These are phyloP conservation scores for Zoysia japonica DNA, from an alignment of 176 grass and related monocot species.

Conservation along the genomic window DNA sequence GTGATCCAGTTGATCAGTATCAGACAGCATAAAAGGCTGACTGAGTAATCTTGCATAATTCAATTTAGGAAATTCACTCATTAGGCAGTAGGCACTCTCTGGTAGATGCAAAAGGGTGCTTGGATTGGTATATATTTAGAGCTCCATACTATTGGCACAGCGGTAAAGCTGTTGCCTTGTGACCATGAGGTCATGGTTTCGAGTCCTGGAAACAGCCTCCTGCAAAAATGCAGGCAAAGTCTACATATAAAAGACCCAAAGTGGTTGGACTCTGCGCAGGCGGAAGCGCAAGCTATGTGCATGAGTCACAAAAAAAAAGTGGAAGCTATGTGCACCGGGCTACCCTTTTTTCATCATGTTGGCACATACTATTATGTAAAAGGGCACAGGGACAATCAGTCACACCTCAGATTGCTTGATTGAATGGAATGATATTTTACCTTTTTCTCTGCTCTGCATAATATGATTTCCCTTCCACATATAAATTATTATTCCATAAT, in stretches of 20 bases:
- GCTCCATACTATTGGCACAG: neutral
- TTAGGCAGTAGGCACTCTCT: slow-evolving; percentile 4
- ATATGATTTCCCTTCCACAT: neutral
- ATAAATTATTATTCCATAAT: slow-evolving; percentile 11
- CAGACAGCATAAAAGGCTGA: too few relatives aligned
- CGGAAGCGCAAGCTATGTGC: too few relatives aligned
- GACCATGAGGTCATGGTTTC: too few relatives aligned
- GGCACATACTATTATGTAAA: neutral
- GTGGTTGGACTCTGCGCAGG: neutral
- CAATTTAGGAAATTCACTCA: neutral
- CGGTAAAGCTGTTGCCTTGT: too few relatives aligned
- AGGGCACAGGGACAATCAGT: neutral
- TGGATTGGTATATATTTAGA: slow-evolving; percentile 6
- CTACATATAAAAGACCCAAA: too few relatives aligned
- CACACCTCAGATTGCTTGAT: slow-evolving; percentile 8
- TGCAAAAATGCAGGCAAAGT: too few relatives aligned
- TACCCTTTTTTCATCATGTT: too few relatives aligned
- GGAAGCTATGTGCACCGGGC: too few relatives aligned
- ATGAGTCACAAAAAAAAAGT: too few relatives aligned
- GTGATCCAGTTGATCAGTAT: too few relatives aligned
- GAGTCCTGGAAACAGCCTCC: too few relatives aligned
- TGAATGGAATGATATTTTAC: neutral
- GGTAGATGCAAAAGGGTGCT: neutral
- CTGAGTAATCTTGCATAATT: neutral
- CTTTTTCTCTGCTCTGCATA: slow-evolving; percentile 10